A percentile compares a stretch with the other conserved stretches of the same genome.
Evolutionary conservation across 1,284 basidiomycete species (phyloP).

Genomic region (Cutaneotrichosporon dermatis): DNA sequence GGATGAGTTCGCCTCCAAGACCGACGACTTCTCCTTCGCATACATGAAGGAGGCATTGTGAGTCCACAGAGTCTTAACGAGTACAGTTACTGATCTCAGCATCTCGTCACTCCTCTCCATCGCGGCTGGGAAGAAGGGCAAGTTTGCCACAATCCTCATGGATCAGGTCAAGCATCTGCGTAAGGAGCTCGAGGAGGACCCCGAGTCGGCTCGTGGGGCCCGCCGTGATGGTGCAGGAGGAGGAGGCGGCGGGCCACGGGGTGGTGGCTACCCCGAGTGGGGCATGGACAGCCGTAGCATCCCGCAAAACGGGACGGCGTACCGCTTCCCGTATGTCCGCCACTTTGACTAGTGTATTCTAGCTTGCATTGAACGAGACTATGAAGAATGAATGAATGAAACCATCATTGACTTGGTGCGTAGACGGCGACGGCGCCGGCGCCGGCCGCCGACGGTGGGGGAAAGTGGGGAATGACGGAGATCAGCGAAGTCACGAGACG

Average conservation of each 20-base stretch:
- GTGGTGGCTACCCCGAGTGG: not conserved
- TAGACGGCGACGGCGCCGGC: no score
- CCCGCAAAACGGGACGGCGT: no score
- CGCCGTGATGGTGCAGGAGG: no score
- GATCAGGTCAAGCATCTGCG: conserved; percentile 58
- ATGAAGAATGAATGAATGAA: no score
- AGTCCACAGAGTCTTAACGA: conserved; percentile 36
- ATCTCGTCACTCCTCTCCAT: conserved; percentile 33
- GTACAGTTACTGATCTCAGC: conserved; percentile 14
- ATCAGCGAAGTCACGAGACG: no score
- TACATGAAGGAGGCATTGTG: conserved; percentile 80
- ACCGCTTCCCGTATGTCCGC: no score
- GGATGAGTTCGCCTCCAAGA: conserved; percentile 58
- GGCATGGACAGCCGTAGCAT: no score
- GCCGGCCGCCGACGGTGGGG: no score
- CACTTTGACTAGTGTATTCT: no score
- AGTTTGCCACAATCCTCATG: conserved; percentile 55
- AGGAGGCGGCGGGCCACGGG: not conserved
- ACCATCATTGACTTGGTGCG: no score
- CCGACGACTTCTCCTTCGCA: conserved; percentile 68
- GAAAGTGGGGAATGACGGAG: no score
- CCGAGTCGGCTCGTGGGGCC: not conserved
- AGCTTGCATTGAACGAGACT: no score
- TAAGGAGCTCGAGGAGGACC: conserved; percentile 21
- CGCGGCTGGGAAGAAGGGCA: conserved; percentile 25